These are phyloP conservation scores for Phaeosphaeriaceae sp. DNA, from an alignment of 2,329 filamentous ascomycete genomes.

Conservation along the genomic window DNA sequence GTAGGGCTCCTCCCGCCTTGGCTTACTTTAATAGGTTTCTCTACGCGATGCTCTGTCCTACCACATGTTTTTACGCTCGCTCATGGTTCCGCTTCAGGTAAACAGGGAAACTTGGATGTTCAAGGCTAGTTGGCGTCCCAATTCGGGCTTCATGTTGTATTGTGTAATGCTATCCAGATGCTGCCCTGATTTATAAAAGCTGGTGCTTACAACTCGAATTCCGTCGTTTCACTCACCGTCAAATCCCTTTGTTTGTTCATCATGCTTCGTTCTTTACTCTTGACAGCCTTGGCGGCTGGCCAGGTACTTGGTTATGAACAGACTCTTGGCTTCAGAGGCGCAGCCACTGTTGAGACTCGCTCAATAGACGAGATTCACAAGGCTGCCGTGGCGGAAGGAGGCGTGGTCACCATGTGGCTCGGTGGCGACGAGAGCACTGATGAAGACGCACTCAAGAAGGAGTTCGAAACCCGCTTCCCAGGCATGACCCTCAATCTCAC, in stretches of 20 bases:
- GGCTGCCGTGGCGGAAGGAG: constrained; percentile 57
- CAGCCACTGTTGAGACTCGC: constrained; percentile 49
- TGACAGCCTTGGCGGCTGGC: neutral
- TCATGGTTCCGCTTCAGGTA: no score
- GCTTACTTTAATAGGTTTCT: no score
- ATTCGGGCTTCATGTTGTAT: no score
- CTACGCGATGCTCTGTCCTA: no score
- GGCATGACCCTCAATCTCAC: constrained; percentile 60
- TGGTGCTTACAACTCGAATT: neutral
- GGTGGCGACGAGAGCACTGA: constrained; percentile 57
- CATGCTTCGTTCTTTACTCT: neutral
- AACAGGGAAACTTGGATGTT: no score
- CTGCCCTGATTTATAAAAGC: no score
- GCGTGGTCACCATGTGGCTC: constrained; percentile 56
- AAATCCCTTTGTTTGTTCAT: neutral
- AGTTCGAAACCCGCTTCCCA: constrained; percentile 57
- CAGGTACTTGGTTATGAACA: neutral
- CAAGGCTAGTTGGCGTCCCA: no score
- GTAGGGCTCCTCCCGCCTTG: no score
- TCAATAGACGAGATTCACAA: constrained; percentile 59
- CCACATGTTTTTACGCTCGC: no score
- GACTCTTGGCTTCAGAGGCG: constrained; percentile 3
- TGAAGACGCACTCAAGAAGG: constrained; percentile 49
- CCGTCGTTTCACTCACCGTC: neutral
- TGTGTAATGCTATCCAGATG: no score